Evolutionary conservation across 2,329 filamentous ascomycete species (phyloP).

Genomic region (Alternaria angustiovoidea): DNA sequence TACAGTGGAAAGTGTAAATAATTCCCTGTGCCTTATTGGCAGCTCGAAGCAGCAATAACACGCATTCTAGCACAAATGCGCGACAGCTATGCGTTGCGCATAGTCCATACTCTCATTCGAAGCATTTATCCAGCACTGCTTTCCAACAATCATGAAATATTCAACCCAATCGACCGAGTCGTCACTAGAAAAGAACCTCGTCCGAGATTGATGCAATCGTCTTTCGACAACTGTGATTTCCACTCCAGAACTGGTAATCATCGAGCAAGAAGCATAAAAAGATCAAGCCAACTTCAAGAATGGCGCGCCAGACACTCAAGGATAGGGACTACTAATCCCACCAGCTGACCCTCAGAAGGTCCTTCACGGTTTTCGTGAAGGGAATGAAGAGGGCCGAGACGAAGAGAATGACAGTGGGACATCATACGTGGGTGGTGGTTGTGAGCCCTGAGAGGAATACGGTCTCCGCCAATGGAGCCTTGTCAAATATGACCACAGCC

Average conservation of each 20-base stretch:
- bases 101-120: too few species aligned
- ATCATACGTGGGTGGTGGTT: accelerated
- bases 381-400: not conserved
- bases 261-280: constrained; percentile 1
- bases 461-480: not conserved
- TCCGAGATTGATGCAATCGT: not conserved
- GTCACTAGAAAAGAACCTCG: not conserved
- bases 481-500: not conserved
- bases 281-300: not conserved
- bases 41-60: not conserved
- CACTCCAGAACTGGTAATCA: not conserved
- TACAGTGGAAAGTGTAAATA: not conserved
- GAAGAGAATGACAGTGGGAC: accelerated
- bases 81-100: not conserved
- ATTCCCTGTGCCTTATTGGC: accelerated
- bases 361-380: accelerated
- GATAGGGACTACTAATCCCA: not conserved
- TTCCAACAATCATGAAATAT: not conserved
- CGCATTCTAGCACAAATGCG: not conserved
- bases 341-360: accelerated
- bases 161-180: not conserved
- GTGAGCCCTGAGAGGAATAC: accelerated
- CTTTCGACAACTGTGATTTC: not conserved
- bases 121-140: not conserved
- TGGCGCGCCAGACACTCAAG: too few species aligned